Conservation (phyloP, 768 basidiomycete species). For the Fistulinella prunicolor region DNA sequence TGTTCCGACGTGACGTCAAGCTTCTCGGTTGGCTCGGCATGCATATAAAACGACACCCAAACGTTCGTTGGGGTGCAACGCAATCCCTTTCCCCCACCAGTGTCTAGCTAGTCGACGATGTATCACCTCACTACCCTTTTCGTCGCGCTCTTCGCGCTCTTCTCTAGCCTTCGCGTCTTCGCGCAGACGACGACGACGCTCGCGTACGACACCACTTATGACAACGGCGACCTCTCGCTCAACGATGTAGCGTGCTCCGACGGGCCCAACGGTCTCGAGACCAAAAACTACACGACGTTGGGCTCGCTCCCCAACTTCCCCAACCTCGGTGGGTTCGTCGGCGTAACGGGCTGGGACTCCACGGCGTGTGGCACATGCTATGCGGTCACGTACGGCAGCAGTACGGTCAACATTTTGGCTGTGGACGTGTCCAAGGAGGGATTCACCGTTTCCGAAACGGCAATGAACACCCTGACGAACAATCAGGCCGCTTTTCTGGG, state of each 20-base stretch:
- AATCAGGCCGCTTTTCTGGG: constrained; percentile 11
- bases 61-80: neutral
- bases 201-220: constrained; percentile 39
- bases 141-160: constrained; percentile 10
- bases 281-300: constrained; percentile 35
- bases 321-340: constrained; percentile 31
- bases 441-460: constrained; percentile 35
- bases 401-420: constrained; percentile 49
- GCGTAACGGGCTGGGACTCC: constrained; percentile 23
- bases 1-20: neutral
- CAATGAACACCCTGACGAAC: constrained; percentile 27
- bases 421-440: constrained; percentile 47
- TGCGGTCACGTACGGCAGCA: constrained; percentile 25
- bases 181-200: constrained; percentile 28
- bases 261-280: constrained; percentile 36
- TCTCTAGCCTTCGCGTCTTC: constrained; percentile 15
- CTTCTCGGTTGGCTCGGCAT: neutral
- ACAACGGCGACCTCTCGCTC: constrained; percentile 28
- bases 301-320: constrained; percentile 39
- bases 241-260: constrained; percentile 36
- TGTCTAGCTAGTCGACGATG: constrained; percentile 21
- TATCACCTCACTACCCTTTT: constrained; percentile 17
- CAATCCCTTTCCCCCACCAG: neutral
- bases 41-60: constrained; percentile 20
- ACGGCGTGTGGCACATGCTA: constrained; percentile 32